Evolutionary conservation across 306 rosid genomes (phyloP).

Genomic region (Pterocarpus santalinus): DNA sequence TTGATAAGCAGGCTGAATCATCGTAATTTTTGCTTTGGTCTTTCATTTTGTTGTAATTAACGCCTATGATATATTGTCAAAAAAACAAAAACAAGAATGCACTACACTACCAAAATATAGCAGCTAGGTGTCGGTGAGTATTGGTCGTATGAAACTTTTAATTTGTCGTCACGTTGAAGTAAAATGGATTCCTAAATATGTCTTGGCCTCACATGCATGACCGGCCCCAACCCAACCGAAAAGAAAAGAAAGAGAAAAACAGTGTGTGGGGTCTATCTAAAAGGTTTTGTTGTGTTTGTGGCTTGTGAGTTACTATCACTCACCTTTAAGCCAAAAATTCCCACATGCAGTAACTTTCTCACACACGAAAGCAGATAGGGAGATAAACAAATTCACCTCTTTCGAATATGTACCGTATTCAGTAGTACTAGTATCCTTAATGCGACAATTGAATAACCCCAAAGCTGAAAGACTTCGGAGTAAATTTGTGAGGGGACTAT

Average conservation of each 20-base stretch:
- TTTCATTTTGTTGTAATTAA: background rate
- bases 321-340: constrained; percentile 11
- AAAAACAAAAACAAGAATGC: too few relatives aligned
- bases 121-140: too few relatives aligned
- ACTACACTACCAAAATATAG: background rate
- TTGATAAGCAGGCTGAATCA: background rate
- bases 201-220: background rate
- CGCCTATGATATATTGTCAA: background rate
- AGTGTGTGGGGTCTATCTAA: constrained; percentile 27
- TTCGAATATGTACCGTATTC: background rate
- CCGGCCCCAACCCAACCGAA: background rate
- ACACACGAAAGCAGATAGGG: background rate
- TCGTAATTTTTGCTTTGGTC: background rate
- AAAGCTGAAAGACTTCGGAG: background rate
- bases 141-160: background rate
- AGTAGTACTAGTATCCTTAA: background rate
- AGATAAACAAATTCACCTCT: background rate
- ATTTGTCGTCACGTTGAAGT: constrained; percentile 5
- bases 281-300: constrained; percentile 17
- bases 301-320: constrained; percentile 17
- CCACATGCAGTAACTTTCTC: constrained; percentile 44
- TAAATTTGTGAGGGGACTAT: constrained; percentile 36
- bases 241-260: background rate
- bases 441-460: background rate
- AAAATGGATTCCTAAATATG: constrained; percentile 2